A percentile compares a stretch with the other conserved stretches of the same genome.
Evolutionary conservation across 495 filamentous ascomycete genomes (phyloP).

Genomic region (Chaetomium fimeti): DNA sequence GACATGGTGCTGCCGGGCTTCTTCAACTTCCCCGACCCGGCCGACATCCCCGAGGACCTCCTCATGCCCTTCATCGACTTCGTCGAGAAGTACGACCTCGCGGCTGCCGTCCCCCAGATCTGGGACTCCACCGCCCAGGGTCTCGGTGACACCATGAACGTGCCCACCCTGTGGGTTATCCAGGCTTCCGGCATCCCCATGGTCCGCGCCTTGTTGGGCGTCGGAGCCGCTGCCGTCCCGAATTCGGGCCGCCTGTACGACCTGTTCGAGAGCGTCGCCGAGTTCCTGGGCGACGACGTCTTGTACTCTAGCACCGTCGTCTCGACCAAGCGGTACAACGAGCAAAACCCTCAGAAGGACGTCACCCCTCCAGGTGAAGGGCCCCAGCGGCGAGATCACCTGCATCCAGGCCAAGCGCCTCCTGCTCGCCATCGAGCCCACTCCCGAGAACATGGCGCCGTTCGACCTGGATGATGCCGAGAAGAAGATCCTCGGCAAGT

Average conservation of each 20-base stretch:
- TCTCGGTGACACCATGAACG: constrained; percentile 40
- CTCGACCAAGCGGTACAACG: constrained; percentile 11
- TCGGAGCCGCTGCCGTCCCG: constrained; percentile 30
- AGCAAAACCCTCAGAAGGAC: constrained; percentile 26
- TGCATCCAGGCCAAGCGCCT: constrained; percentile 40
- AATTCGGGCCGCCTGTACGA: constrained; percentile 38
- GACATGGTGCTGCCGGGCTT: constrained; percentile 39
- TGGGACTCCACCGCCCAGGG: constrained; percentile 35
- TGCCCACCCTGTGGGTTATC: constrained; percentile 41
- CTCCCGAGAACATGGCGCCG: constrained; percentile 30
- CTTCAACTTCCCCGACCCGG: constrained; percentile 38
- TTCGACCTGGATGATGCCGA: constrained; percentile 39
- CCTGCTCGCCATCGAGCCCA: constrained; percentile 40
- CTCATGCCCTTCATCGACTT: constrained; percentile 48
- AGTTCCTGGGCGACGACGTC: constrained; percentile 38
- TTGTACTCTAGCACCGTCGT: constrained; percentile 40
- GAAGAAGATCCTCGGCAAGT: constrained; percentile 32
- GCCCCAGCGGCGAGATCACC: constrained; percentile 31
- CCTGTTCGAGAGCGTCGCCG: constrained; percentile 39
- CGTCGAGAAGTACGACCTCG: constrained; percentile 35
- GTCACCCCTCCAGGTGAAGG: constrained; percentile 33
- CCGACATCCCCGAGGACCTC: constrained; percentile 43
- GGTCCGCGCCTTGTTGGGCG: constrained; percentile 30
- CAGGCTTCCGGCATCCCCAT: constrained; percentile 41
- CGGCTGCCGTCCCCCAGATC: constrained; percentile 20